These are phyloP conservation scores for Nothophoma quercina DNA, from an alignment of 2,329 filamentous ascomycete species.

Conservation along the genomic window DNA sequence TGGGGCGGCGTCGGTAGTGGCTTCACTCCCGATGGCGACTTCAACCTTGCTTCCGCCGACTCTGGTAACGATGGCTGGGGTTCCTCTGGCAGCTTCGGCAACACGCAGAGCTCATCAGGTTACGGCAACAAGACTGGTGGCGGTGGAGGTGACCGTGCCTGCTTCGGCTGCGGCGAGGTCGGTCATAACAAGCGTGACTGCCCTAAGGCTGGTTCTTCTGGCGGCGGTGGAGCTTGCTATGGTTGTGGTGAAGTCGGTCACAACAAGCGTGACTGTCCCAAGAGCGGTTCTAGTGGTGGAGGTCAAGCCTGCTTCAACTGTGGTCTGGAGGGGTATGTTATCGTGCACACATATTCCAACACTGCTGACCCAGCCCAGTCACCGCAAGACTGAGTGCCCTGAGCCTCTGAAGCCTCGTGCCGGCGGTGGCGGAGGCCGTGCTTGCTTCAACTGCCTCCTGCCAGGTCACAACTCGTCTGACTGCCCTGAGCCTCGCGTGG, in stretches of 20 bases:
- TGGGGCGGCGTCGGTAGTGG: slow-evolving; percentile 13
- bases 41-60: slow-evolving; percentile 3
- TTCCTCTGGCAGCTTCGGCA: slow-evolving; percentile 33
- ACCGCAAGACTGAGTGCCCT: slow-evolving; percentile 38
- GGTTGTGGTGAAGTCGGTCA: slow-evolving; percentile 37
- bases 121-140: slow-evolving; percentile 18
- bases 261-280: slow-evolving; percentile 37
- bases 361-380: slow-evolving; percentile 19
- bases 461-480: slow-evolving; percentile 37
- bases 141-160: slow-evolving; percentile 29
- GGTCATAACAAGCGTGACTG: slow-evolving; percentile 40
- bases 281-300: slow-evolving; percentile 18
- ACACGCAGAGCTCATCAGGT: no score
- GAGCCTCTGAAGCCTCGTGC: slow-evolving; percentile 28
- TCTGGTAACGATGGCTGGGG: slow-evolving; percentile 58
- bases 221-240: slow-evolving; percentile 31
- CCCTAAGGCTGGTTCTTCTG: slow-evolving; percentile 19
- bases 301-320: slow-evolving; percentile 42
- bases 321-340: slow-evolving; percentile 31
- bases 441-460: slow-evolving; percentile 40
- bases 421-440: slow-evolving; percentile 20
- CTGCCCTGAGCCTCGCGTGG: slow-evolving; percentile 38
- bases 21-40: slow-evolving; percentile 17
- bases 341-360: not conserved
- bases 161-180: slow-evolving; percentile 34